A percentile compares a stretch with the other conserved stretches of the same genome.
Evolutionary conservation across 257 asterid genomes (phyloP).

Genomic region (Penstemon eatonii): DNA sequence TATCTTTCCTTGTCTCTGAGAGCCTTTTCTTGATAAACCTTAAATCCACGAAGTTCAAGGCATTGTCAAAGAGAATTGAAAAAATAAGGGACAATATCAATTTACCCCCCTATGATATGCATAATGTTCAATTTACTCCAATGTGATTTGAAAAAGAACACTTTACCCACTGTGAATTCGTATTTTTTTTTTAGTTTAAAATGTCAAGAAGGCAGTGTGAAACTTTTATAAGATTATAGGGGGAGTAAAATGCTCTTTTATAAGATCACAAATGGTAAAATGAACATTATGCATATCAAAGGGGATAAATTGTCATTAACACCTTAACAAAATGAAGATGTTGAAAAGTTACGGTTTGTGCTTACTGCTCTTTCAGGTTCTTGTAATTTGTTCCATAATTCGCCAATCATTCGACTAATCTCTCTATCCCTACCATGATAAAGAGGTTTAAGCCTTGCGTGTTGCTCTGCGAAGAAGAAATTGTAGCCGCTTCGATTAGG

Average conservation of each 20-base stretch:
- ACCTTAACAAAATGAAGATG: too few relatives aligned
- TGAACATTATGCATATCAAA: too few relatives aligned
- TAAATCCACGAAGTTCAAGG: conserved; percentile 5
- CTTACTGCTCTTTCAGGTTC: conserved; percentile 71
- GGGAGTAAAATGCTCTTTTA: too few relatives aligned
- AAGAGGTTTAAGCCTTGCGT: conserved; percentile 66
- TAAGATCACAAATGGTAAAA: too few relatives aligned
- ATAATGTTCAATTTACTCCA: too few relatives aligned
- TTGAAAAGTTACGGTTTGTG: background rate
- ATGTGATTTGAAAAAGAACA: too few relatives aligned
- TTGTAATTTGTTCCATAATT: conserved; percentile 72
- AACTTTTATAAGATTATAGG: too few relatives aligned
- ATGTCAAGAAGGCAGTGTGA: too few relatives aligned
- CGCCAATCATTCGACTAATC: conserved; percentile 85
- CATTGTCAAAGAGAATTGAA: background rate
- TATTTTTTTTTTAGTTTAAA: too few relatives aligned
- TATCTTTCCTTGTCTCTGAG: conserved; percentile 72
- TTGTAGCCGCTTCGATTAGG: conserved; percentile 92
- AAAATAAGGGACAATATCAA: background rate
- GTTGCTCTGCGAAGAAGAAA: conserved; percentile 89
- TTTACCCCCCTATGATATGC: too few relatives aligned
- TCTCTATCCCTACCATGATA: conserved; percentile 72
- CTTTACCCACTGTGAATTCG: too few relatives aligned
- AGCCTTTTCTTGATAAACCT: conserved; percentile 86
- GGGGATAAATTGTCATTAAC: too few relatives aligned